Conservation (phyloP, 441 rosid genomes). For the Corymbia citriodora region DNA sequence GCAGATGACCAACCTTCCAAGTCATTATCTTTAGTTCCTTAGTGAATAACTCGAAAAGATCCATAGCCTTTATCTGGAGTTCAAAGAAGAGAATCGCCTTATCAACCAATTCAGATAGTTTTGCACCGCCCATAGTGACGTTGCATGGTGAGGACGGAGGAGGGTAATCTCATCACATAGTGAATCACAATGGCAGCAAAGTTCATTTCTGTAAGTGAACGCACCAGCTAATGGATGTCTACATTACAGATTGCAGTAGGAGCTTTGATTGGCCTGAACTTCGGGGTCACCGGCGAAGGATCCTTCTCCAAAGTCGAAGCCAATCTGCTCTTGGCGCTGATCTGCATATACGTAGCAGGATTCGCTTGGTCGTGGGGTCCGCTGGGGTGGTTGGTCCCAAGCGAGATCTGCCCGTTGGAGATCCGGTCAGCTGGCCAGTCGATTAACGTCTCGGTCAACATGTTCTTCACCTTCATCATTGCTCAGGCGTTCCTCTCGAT, state of each 20-base stretch:
- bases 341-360: neutral
- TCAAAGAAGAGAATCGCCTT: neutral
- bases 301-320: neutral
- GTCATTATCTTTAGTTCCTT: neutral
- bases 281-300: neutral
- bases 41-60: neutral
- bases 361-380: constrained; percentile 1
- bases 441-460: neutral
- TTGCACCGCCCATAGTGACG: neutral
- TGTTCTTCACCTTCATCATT: neutral
- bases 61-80: neutral
- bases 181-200: neutral
- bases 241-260: neutral
- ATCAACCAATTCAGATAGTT: neutral
- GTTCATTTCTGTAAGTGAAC: neutral
- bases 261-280: neutral
- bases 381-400: neutral
- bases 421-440: neutral
- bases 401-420: neutral
- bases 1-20: neutral
- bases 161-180: neutral
- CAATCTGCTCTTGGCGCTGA: neutral
- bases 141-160: neutral
- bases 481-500: neutral
- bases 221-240: neutral